Base-by-base conservation (phyloP, 2,329 filamentous ascomycete genomes). In the Clonostachys rhizophaga region DNA sequence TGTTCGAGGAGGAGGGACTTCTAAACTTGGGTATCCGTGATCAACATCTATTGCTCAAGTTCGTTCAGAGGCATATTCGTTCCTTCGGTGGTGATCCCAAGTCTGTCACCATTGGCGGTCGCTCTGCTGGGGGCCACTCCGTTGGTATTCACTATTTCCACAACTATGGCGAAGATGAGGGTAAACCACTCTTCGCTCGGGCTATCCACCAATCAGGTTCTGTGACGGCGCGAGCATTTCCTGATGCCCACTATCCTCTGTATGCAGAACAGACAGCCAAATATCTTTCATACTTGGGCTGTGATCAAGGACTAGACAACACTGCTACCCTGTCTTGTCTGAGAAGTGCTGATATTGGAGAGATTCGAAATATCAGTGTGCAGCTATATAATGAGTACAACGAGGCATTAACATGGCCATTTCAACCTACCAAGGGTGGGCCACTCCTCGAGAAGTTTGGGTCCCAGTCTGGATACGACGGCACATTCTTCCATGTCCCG, bases 21-120 rank as follows among this genome's bases (percentile, higher is more conserved):
- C 47, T 77, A 9, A 83, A 84, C 49, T 72, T 74, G 1, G 79
- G 78, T 0, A 58, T 82, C 0, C 62, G 75, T 4, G 78, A 82
- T 49, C 76, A 80, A 52, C 66, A 70, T 13, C 70, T 72, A 5
- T 71, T 74, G 3, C 58, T 83, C 2, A 57, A 72, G 52, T 83
- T 79, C 67, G 72, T 82, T 0, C 71, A 79, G 43, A 66, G 65
- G 9, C 60, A 83, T 49, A 78, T 83, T 45, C 53, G 59, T 3
- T 57, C 66, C 3, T 83, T 83, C 46, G 78, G 79, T 0, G 78
- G 79, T 4, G 71, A 83, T 45, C 67, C 69, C 0, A 52, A 57
- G 2, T 67, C 72, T 7, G 74, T 84, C 1, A 80, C 76, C 0
- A 69, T 82, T 16, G 71, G 71, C 48, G 79, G 81, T 0, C 74